Base-by-base conservation (phyloP, 2,329 filamentous ascomycete genomes). In the Trichoderma simmonsii region DNA sequence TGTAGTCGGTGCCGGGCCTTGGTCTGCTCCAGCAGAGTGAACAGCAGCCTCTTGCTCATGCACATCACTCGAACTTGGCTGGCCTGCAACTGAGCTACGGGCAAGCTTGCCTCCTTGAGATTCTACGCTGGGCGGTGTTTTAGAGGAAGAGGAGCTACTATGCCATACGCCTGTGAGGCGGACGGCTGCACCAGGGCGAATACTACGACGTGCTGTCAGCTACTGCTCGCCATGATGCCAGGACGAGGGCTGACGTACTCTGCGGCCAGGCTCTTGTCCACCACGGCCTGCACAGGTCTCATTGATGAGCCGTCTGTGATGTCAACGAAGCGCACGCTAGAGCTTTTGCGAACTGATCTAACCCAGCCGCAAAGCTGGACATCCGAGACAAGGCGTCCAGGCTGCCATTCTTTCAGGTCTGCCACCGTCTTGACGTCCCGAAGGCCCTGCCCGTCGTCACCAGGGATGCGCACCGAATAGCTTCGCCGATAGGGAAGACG, bases 301-400 rank as follows among this genome's bases (percentile, higher is more conserved):
- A 93, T 85, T 56, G 92, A 94, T 14, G 94, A 97, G 59, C 96
- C 96, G 85, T 99, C 96, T 12, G 92, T 91, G 67, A 98, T 86
- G 73, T 94, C 89, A 67, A 95, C 91, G 83, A 99, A 98, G 6
- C 92, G 91, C 73, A 92, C 86, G 26, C 88, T 88, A 80, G 98
- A 97, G 85, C 97, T 94, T 80, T 93, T 93, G 74, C 95, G 89
- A 73, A 97, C 91, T 4, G 93, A 95, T 74, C 93, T 89, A 70
- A 98, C 87, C 83, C 92, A 95, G 73, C 95, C 95, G 79, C 92
- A 88, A 76, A 97, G 85, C 71, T 86, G 86, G 62, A 92, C 85
- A 76, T 86, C 80, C n/a, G 81, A 75, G 54, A 84, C 81, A 60
- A 82, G 78, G 28, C 63, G 26, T 11, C 69, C 61, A 36, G 87